Evolutionary conservation across 2,329 filamentous ascomycete genomes (phyloP).

Genomic region (Aureobasidium sp.): DNA sequence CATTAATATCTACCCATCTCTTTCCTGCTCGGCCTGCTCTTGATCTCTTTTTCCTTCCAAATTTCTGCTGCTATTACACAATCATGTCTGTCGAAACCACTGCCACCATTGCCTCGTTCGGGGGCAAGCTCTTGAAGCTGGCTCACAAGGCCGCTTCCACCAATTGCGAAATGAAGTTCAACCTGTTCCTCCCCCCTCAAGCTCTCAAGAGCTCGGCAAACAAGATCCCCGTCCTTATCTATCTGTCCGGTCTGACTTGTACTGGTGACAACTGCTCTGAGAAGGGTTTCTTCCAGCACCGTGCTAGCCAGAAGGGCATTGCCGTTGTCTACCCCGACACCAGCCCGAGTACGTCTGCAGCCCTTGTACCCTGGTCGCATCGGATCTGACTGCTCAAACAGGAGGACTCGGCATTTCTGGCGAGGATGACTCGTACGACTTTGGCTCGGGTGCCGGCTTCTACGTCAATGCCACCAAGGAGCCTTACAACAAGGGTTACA

Average conservation of each 20-base stretch:
- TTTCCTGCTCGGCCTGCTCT: neutral
- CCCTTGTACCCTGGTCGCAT: neutral
- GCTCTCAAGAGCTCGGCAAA: conserved; percentile 46
- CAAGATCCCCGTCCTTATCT: conserved; percentile 81
- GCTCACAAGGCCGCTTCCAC: conserved; percentile 67
- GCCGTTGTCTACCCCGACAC: conserved; percentile 96
- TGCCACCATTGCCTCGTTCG: conserved; percentile 83
- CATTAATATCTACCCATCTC: neutral
- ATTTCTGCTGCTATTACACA: neutral
- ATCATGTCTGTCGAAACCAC: conserved; percentile 83
- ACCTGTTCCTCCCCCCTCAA: conserved; percentile 79
- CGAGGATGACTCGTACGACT: conserved; percentile 86
- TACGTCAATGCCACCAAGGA: conserved; percentile 78
- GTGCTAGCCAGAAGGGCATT: conserved; percentile 71
- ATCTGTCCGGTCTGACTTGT: conserved; percentile 90
- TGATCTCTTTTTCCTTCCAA: neutral
- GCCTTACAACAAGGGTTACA: conserved; percentile 73
- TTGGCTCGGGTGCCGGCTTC: conserved; percentile 87
- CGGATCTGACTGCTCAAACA: conserved; percentile 27
- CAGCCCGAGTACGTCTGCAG: conserved; percentile 59
- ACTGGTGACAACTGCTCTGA: conserved; percentile 74
- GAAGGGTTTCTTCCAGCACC: conserved; percentile 84
- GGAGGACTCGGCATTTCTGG: conserved; percentile 71
- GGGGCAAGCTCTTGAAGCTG: conserved; percentile 91
- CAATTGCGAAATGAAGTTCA: conserved; percentile 83